Percentiles rank a stretch among this genome's conserved stretches.
phyloP scores from a whole-genome alignment of 2,329 filamentous ascomycete species.

The Fusarium oxysporum region DNA sequence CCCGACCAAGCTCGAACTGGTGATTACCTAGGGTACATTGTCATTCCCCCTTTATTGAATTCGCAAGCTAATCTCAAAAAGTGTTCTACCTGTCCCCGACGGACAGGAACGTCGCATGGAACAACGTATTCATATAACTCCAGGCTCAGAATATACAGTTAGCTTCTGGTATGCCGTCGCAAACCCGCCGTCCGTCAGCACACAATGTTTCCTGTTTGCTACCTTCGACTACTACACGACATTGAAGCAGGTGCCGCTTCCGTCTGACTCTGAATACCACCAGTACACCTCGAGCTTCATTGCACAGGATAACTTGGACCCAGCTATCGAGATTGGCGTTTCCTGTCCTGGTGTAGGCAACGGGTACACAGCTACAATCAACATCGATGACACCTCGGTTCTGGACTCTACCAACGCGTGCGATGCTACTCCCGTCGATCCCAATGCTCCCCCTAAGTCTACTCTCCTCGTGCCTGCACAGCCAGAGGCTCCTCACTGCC shows the following conservation, averaged over 20 bases:
- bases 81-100: background rate
- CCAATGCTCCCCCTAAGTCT: background rate
- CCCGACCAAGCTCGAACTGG: background rate
- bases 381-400: background rate
- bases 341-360: background rate
- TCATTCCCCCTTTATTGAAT: fast-evolving
- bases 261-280: background rate
- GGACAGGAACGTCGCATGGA: slow-evolving; percentile 5
- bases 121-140: background rate
- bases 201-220: background rate
- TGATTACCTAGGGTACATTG: background rate
- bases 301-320: slow-evolving; percentile 7
- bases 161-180: background rate
- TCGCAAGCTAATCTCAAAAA: fast-evolving
- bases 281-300: background rate
- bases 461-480: background rate
- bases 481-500: background rate
- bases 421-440: background rate
- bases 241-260: background rate
- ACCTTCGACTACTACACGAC: slow-evolving; percentile 7
- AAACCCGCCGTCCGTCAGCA: fast-evolving
- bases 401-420: background rate
- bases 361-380: background rate
- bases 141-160: background rate
- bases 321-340: background rate